Evolutionary conservation across 2,329 filamentous ascomycete genomes (phyloP), one percentile per base, ranked within the genome.

Genomic region (Neonectria coccinea): DNA sequence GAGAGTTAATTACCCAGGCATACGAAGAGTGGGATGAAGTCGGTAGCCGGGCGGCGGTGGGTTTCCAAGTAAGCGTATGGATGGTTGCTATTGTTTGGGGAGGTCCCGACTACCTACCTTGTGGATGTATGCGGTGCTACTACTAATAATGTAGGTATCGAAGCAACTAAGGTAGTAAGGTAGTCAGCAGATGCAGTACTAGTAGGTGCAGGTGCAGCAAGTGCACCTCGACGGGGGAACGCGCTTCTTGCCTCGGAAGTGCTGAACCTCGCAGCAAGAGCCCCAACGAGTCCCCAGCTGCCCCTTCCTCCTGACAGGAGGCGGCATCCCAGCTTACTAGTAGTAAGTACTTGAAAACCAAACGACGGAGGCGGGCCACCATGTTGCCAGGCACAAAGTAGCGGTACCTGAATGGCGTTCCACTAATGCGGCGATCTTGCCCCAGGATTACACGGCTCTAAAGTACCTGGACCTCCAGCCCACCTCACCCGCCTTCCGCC

Each of bases 231-330:
- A 42, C 39, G 39, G 39, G 39, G 39, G n/a, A 42, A 59, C 50
- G 54, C 41, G 33, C 56, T 50, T 63, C 33, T 42, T 63, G 48
- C 54, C 47, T 54, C 41, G 42, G 47, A 25, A 47, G 47, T 36
- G 16, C 29, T 33, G 53, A 31, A 56, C 53, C 36, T 56, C 36
- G 53, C 39, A 56, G 39, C 25, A 56, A 56, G 39, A 42, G 39
- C 22, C 53, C 59, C 50, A 44, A 41, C 22, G 22, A 33, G 31
- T 36, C 48, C 48, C 51, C 47, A 45, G 29, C n/a, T 47, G 60
- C 54, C 60, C 60, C 55, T 58, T 63, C 60, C 60, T 62, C 59
- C 59, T 62, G 59, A 62, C 59, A 62, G 52, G 52, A 60, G 51
- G 53, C 51, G 36, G 12, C 45, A 36, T 41, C 51, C 18, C 39